Percentiles rank a stretch among this genome's conserved stretches.
Conservation (phyloP, 2,329 filamentous ascomycete species). For the Intubia oerlemansii region DNA sequence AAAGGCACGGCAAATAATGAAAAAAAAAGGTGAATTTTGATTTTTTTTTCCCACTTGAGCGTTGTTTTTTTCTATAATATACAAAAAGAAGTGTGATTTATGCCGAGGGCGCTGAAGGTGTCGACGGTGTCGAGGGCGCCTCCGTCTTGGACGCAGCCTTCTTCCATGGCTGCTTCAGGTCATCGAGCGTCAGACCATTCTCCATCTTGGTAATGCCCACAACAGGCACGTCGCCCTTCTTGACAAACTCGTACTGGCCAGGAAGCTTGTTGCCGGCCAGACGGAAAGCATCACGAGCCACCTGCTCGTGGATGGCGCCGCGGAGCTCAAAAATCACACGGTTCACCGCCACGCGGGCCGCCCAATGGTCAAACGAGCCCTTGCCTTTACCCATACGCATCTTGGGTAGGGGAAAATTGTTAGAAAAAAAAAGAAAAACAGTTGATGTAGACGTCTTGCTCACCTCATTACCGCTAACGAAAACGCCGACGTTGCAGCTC, state of each 20-base stretch:
- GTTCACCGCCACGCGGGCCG: conserved; percentile 70
- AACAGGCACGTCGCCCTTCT: conserved; percentile 71
- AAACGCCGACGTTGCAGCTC: conserved; percentile 84
- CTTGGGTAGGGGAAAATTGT: conserved; percentile 16
- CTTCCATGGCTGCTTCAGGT: conserved; percentile 57
- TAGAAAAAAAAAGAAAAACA: neutral
- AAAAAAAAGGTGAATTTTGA: too few species aligned
- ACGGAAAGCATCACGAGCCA: conserved; percentile 81
- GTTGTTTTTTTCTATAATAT: neutral
- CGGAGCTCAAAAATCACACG: conserved; percentile 85
- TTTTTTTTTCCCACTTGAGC: neutral
- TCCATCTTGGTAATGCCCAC: conserved; percentile 83
- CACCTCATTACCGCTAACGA: conserved; percentile 86
- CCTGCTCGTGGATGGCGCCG: conserved; percentile 82
- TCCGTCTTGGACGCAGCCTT: conserved; percentile 3
- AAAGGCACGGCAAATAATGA: too few species aligned
- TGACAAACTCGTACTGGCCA: conserved; percentile 79
- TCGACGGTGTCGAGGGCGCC: neutral
- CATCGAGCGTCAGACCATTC: conserved; percentile 61
- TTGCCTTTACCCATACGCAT: conserved; percentile 99
- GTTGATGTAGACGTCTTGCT: too few species aligned
- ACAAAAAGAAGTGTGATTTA: neutral
- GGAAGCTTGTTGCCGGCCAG: conserved; percentile 89
- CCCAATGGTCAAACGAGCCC: conserved; percentile 93
- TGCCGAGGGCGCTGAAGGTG: neutral